phyloP scores from a whole-genome alignment of 2,329 filamentous ascomycete species.

The Colletotrichum lentis region DNA sequence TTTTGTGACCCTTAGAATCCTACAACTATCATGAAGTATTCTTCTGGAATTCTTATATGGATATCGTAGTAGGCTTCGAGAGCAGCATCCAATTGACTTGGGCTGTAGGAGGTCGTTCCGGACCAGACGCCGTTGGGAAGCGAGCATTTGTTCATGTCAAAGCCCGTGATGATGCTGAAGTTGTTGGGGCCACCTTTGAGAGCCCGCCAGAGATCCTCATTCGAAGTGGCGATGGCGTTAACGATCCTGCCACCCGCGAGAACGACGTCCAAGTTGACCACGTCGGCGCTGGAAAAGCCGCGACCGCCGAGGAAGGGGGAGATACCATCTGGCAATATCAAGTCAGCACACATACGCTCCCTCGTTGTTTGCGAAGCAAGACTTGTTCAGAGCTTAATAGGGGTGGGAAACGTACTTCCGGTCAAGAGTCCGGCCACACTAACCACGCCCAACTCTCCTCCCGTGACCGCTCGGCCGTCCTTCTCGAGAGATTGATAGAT shows the following conservation, averaged over 20 bases:
- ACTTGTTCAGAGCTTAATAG: too few relatives aligned
- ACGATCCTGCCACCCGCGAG: slow-evolving; percentile 31
- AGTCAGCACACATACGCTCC: too few relatives aligned
- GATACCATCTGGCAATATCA: background rate
- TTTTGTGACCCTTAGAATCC: too few relatives aligned
- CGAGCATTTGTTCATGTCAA: slow-evolving; percentile 1
- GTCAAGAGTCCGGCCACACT: background rate
- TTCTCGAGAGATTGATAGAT: background rate
- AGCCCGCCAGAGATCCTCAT: slow-evolving; percentile 31
- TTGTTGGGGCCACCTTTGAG: slow-evolving; percentile 38
- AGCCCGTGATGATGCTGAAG: slow-evolving; percentile 37
- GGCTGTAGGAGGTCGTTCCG: slow-evolving; percentile 5
- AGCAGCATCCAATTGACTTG: slow-evolving; percentile 22
- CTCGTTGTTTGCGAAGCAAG: too few relatives aligned
- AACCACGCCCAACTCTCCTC: slow-evolving; percentile 4
- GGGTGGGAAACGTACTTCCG: background rate
- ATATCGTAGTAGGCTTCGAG: slow-evolving; percentile 38
- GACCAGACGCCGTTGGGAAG: background rate
- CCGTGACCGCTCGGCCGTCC: background rate
- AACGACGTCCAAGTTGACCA: slow-evolving; percentile 37
- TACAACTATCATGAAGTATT: too few relatives aligned
- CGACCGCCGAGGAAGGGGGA: background rate
- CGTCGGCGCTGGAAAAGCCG: slow-evolving; percentile 13
- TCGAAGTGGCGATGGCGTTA: slow-evolving; percentile 18
- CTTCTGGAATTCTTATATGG: slow-evolving; percentile 14